Conservation (phyloP, 2,329 filamentous ascomycete genomes). For the Pestalotiopsis sp. region DNA sequence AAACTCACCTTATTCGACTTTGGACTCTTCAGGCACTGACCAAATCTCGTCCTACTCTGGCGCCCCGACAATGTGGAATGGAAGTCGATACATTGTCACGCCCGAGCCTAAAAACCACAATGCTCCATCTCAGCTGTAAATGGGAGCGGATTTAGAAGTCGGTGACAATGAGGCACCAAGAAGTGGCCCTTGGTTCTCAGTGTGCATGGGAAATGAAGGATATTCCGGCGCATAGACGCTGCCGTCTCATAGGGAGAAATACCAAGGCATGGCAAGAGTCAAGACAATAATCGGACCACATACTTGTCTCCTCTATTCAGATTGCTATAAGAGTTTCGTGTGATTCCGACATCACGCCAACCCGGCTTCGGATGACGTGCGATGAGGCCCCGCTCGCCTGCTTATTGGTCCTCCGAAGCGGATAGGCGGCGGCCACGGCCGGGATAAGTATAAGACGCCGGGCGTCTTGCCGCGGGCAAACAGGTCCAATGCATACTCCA, state of each 20-base stretch:
- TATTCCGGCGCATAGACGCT: too few relatives aligned
- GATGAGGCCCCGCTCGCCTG: neutral
- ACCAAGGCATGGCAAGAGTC: neutral
- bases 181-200: too few relatives aligned
- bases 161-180: too few relatives aligned
- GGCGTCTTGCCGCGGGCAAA: neutral
- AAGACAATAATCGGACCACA: neutral
- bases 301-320: neutral
- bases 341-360: conserved; percentile 8
- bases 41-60: conserved; percentile 3
- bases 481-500: neutral
- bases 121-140: neutral
- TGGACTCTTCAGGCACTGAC: neutral
- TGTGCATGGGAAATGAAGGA: too few relatives aligned
- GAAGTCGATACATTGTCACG: neutral
- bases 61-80: neutral
- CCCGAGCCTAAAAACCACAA: neutral
- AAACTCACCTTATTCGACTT: conserved; percentile 5
- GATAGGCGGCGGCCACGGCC: neutral
- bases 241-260: too few relatives aligned
- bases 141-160: too few relatives aligned
- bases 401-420: neutral
- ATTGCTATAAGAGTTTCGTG: neutral
- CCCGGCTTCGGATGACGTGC: conserved; percentile 13
- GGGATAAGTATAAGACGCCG: conserved; percentile 9